Evolutionary conservation across 1,284 basidiomycete genomes (phyloP).

Genomic region (Irpex sp.): DNA sequence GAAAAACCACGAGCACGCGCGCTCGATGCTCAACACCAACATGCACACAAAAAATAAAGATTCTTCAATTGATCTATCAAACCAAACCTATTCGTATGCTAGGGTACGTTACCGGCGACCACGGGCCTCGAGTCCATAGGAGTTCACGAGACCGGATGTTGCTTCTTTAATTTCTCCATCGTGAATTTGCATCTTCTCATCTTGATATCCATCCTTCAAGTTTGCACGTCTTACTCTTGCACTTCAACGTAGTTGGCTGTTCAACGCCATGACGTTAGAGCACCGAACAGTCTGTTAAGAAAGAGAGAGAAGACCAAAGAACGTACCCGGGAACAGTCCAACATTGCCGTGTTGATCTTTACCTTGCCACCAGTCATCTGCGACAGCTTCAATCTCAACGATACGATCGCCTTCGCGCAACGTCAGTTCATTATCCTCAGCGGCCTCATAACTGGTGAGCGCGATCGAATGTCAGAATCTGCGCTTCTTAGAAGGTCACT

Average conservation of each 20-base stretch:
- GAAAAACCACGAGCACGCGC: no score
- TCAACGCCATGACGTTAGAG: constrained; percentile 1
- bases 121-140: not conserved
- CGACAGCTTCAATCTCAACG: constrained; percentile 65
- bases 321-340: constrained; percentile 84
- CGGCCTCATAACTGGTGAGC: constrained; percentile 68
- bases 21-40: no score
- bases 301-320: constrained; percentile 5
- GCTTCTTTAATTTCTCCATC: not conserved
- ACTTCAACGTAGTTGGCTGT: constrained; percentile 61
- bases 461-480: no score
- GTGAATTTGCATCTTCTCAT: no score
- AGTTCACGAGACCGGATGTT: not conserved
- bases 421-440: constrained; percentile 85
- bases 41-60: no score
- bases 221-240: constrained; percentile 34
- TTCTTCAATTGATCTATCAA: no score
- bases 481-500: no score
- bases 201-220: no score
- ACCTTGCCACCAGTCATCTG: constrained; percentile 91
- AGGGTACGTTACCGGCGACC: not conserved
- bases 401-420: constrained; percentile 83
- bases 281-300: not conserved
- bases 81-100: no score
- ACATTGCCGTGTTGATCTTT: constrained; percentile 53